phyloP scores from a whole-genome alignment of 1,284 basidiomycete genomes.

The Moesziomyces sp. region DNA sequence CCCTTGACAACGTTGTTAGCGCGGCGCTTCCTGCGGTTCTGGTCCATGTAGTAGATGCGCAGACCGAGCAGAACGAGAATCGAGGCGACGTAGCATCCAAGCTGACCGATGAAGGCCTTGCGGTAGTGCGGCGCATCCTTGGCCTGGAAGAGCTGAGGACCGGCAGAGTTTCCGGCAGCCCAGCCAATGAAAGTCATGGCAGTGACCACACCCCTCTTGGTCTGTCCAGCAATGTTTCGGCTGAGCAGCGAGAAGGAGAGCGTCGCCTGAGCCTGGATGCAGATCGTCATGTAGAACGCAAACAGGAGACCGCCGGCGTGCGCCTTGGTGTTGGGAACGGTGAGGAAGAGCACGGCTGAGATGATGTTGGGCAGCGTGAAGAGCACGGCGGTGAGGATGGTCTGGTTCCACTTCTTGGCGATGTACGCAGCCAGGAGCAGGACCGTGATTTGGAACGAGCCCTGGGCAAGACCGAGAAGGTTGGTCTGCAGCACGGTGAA shows the following conservation, averaged over 20 bases:
- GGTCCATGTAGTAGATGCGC: slow-evolving; percentile 71
- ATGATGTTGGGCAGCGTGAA: slow-evolving; percentile 53
- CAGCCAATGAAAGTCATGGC: slow-evolving; percentile 53
- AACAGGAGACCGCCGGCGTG: slow-evolving; percentile 42
- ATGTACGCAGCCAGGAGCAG: slow-evolving; percentile 39
- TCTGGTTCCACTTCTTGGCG: slow-evolving; percentile 56
- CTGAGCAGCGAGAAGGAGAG: slow-evolving; percentile 65
- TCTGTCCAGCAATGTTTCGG: slow-evolving; percentile 69
- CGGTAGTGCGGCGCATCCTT: slow-evolving; percentile 57
- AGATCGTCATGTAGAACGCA: slow-evolving; percentile 39
- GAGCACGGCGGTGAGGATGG: slow-evolving; percentile 52
- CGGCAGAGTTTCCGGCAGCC: slow-evolving; percentile 51
- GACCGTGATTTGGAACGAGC: slow-evolving; percentile 43
- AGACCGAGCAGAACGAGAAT: slow-evolving; percentile 69
- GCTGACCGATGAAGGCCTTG: slow-evolving; percentile 72
- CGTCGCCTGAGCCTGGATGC: slow-evolving; percentile 46
- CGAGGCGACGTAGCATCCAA: slow-evolving; percentile 72
- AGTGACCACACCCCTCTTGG: slow-evolving; percentile 49
- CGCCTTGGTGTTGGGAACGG: slow-evolving; percentile 32
- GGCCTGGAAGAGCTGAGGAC: slow-evolving; percentile 57
- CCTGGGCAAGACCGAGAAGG: slow-evolving; percentile 59
- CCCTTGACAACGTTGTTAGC: slow-evolving; percentile 34
- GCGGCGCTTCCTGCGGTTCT: slow-evolving; percentile 68
- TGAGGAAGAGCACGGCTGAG: slow-evolving; percentile 59
- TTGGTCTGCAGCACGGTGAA: slow-evolving; percentile 59